Percentiles rank a stretch among this genome's conserved stretches.
phyloP scores from a whole-genome alignment of 1,284 basidiomycete species.

The Malassezia furfur region DNA sequence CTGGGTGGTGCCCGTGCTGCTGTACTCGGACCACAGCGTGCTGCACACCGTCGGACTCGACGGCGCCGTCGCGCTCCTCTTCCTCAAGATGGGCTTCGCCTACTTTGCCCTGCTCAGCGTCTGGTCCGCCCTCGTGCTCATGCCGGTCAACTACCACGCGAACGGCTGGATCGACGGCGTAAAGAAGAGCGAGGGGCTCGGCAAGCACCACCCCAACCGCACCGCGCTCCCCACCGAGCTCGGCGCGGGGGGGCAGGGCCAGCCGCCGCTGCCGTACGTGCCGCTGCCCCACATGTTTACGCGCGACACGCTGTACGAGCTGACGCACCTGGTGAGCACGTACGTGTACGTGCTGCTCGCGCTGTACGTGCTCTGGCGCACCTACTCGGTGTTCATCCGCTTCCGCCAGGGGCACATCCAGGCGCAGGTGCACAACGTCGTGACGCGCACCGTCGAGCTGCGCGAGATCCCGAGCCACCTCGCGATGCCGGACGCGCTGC shows the following conservation, averaged over 20 bases:
- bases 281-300: conserved; percentile 24
- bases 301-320: conserved; percentile 48
- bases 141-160: conserved; percentile 45
- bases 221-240: background rate
- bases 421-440: background rate
- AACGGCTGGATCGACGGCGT: conserved; percentile 47
- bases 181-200: conserved; percentile 3
- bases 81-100: conserved; percentile 88
- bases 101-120: conserved; percentile 72
- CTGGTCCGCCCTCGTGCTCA: conserved; percentile 48
- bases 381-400: conserved; percentile 81
- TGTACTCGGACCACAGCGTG: conserved; percentile 82
- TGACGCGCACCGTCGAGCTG: conserved; percentile 78
- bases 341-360: conserved; percentile 82
- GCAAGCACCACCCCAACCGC: conserved; percentile 4
- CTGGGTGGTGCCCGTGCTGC: conserved; percentile 86
- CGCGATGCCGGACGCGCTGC: conserved; percentile 69
- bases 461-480: conserved; percentile 72
- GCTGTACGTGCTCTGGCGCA: conserved; percentile 73
- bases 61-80: conserved; percentile 84
- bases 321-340: conserved; percentile 77
- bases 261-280: conserved; percentile 28
- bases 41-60: conserved; percentile 92
- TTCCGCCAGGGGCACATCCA: conserved; percentile 59
- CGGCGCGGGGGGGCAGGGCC: conserved; percentile 3